These are phyloP conservation scores for Bisporella sp. DNA, from an alignment of 2,329 filamentous ascomycete genomes.

Conservation along the genomic window DNA sequence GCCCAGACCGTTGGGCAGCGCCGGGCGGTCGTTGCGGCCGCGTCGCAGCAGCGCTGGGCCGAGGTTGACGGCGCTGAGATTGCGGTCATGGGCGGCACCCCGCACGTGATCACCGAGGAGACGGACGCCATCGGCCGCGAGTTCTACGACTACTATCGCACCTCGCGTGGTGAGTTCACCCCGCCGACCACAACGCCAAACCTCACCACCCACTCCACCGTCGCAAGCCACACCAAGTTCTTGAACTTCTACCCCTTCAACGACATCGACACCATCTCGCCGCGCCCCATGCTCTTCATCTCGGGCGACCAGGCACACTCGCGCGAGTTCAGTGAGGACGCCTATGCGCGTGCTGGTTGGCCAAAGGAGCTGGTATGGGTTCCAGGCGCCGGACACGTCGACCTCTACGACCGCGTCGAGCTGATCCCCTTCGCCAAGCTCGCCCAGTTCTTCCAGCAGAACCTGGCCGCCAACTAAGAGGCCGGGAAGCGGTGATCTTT, in stretches of 20 bases:
- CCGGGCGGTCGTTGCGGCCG: too few species aligned
- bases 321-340: neutral
- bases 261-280: neutral
- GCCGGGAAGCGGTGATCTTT: too few species aligned
- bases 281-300: neutral
- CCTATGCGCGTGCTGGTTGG: neutral
- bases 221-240: neutral
- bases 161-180: neutral
- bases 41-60: too few species aligned
- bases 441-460: too few species aligned
- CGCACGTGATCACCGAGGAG: neutral
- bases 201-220: too few species aligned
- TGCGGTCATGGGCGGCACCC: neutral
- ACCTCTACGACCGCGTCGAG: too few species aligned
- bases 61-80: neutral
- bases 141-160: neutral
- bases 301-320: neutral
- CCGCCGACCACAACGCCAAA: neutral
- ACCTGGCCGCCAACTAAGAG: too few species aligned
- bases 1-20: too few species aligned
- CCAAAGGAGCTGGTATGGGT: neutral
- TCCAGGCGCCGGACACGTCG: neutral
- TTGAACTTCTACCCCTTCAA: neutral
- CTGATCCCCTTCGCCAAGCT: too few species aligned
- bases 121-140: neutral